Conservation (phyloP, 1,139 yeast genomes). For the Blastobotrys elegans region DNA sequence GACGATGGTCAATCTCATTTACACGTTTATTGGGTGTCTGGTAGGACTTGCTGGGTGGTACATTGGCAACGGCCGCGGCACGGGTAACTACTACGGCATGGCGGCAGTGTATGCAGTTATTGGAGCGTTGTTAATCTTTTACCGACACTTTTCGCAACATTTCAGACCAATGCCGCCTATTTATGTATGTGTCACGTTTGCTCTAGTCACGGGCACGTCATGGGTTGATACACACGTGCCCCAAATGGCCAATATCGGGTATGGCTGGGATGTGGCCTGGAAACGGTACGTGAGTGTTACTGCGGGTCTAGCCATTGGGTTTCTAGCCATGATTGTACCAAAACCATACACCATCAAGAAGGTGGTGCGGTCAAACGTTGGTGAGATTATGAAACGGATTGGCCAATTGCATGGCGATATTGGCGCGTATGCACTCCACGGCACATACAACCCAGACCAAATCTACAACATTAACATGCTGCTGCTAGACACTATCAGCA, state of each 20-base stretch:
- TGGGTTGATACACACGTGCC: constrained; percentile 27
- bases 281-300: constrained; percentile 32
- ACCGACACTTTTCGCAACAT: constrained; percentile 31
- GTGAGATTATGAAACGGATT: constrained; percentile 21
- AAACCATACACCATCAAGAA: constrained; percentile 28
- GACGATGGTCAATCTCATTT: constrained; percentile 26
- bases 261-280: constrained; percentile 36
- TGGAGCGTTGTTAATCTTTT: constrained; percentile 25
- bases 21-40: constrained; percentile 31
- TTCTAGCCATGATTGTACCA: constrained; percentile 33
- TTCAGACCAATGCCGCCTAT: constrained; percentile 31
- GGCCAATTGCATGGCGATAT: constrained; percentile 29
- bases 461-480: constrained; percentile 18
- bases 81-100: constrained; percentile 33
- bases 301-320: constrained; percentile 32
- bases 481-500: constrained; percentile 13
- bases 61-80: constrained; percentile 32
- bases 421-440: constrained; percentile 26
- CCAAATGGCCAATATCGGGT: constrained; percentile 21
- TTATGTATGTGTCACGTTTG: constrained; percentile 29
- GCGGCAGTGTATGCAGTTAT: constrained; percentile 30
- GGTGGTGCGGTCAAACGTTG: constrained; percentile 25
- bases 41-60: constrained; percentile 36
- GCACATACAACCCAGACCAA: constrained; percentile 19
- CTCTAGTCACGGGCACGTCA: constrained; percentile 32